Evolutionary conservation across 2,329 filamentous ascomycete species (phyloP), one percentile per base, ranked within the genome.

Genomic region (Diaporthe aspalathi): DNA sequence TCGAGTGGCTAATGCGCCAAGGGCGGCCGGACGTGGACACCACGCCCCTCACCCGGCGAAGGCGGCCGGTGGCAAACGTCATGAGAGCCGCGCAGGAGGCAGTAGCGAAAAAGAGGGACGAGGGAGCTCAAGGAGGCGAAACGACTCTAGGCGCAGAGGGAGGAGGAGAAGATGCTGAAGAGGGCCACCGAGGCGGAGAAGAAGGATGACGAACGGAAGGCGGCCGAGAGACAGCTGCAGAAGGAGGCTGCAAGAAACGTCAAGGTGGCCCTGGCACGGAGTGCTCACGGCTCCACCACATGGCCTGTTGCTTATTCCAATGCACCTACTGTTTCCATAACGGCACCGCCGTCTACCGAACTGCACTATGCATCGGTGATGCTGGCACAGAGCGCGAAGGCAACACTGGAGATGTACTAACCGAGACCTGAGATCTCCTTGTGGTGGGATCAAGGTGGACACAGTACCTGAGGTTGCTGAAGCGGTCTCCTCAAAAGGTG

Each of bases 291-390:
- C 40, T 47, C 47, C 43, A 16, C n/a, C 2, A 27, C 12, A 5
- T 4, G 7, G 1, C 3, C 38, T 22, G 11, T 27, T n/a, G 22
- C 4, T 27, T n/a, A 6, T 27, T 3, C 3, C n/a, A n/a, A n/a
- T n/a, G n/a, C n/a, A n/a, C n/a, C n/a, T n/a, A n/a, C n/a, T n/a
- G n/a, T 6, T 16, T n/a, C 3, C 0, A 11, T 7, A 17, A 3
- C 1, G 11, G 5, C 11, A 16, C 1, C 6, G 2, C 3, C 3
- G n/a, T 1, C 2, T 43, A 40, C 17, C 12, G 2, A 9, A 2
- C 3, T 3, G 9, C 0, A 35, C 17, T 32, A 38, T 27, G 35
- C 29, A 11, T 63, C 60, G 9, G 27, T 63, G 3, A 20, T 7
- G 20, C 7, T 11, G 2, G 60, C 60, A 17, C 45, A 63, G 60